Evolutionary conservation across 495 filamentous ascomycete species (phyloP).

Genomic region (Penicillium bovifimosum): DNA sequence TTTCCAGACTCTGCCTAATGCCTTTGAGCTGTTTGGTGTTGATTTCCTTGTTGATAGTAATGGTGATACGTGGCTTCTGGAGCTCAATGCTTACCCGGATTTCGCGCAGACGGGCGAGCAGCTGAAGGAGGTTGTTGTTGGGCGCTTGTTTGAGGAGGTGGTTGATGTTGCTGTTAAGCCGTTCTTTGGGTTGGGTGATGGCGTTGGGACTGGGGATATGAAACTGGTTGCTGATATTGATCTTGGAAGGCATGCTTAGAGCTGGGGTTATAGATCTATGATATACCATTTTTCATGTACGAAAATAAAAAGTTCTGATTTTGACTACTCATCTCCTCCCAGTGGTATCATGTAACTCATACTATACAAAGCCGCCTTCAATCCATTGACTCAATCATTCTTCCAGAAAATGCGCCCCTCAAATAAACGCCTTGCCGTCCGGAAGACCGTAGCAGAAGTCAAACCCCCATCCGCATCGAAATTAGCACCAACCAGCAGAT

Average conservation of each 20-base stretch:
- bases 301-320: constrained; percentile 3
- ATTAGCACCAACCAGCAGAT: constrained; percentile 48
- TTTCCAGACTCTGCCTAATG: constrained; percentile 83
- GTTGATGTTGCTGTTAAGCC: constrained; percentile 59
- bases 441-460: constrained; percentile 45
- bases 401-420: constrained; percentile 52
- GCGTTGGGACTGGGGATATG: constrained; percentile 35
- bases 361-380: not conserved
- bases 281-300: constrained; percentile 5
- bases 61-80: constrained; percentile 66
- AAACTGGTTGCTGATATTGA: constrained; percentile 57
- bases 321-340: not conserved
- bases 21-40: constrained; percentile 87
- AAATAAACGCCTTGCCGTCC: constrained; percentile 53
- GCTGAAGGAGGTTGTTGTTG: constrained; percentile 57
- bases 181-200: constrained; percentile 47
- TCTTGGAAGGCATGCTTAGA: constrained; percentile 45
- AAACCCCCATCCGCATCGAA: constrained; percentile 37
- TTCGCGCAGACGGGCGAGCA: constrained; percentile 83
- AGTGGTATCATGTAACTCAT: not conserved
- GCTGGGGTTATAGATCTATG: not conserved
- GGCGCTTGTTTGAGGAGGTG: constrained; percentile 68
- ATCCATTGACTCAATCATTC: not conserved
- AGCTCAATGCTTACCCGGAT: constrained; percentile 96
- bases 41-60: constrained; percentile 77